Evolutionary conservation across 257 asterid species (phyloP), one percentile per base, ranked within the genome.

Genomic region (Cynanchum wilfordii): DNA sequence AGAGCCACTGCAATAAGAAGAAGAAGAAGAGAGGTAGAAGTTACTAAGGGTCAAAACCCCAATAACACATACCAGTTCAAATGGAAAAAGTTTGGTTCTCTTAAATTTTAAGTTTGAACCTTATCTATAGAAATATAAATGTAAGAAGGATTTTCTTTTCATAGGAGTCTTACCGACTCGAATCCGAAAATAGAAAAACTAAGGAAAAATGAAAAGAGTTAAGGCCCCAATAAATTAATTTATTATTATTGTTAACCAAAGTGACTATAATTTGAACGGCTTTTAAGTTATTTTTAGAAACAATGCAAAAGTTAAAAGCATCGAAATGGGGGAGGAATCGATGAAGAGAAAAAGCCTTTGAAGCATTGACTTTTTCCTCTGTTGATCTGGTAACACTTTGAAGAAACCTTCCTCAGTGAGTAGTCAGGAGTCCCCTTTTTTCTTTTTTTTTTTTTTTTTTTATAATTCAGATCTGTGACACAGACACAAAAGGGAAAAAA

Each of bases 271-370:
- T 62, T 60, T 60, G 44, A 60, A 29, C 45, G 15, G 20, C 45
- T 62, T 62, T 30, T 62, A 24, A 9, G n/a, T 30, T 62, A 62
- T 62, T 62, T 60, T 38, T 24, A 20, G 45, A 62, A 60, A 62
- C 17, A 44, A 30, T 30, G 67, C 67, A 62, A 62, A 62, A 62
- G 68, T 62, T 3, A 33, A 59, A 42, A 30, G 45, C 47, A 62
- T 30, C 12, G n/a, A 0, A 8, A 16, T 7, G 3, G 25, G 68
- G 68, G 24, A 11, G 7, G 9, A 30, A 7, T 20, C 36, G 45
- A 17, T 62, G 68, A 62, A 33, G 68, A 62, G 68, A 62, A 16
- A 45, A 62, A 16, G 42, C 68, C 68, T 62, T 2, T 62, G 47
- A 8, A 29, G 64, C 64, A 58, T 58, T 12, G 64, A 58, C 38